These are phyloP conservation scores for Pholiota conissans DNA, from an alignment of 768 basidiomycete species.

Conservation along the genomic window DNA sequence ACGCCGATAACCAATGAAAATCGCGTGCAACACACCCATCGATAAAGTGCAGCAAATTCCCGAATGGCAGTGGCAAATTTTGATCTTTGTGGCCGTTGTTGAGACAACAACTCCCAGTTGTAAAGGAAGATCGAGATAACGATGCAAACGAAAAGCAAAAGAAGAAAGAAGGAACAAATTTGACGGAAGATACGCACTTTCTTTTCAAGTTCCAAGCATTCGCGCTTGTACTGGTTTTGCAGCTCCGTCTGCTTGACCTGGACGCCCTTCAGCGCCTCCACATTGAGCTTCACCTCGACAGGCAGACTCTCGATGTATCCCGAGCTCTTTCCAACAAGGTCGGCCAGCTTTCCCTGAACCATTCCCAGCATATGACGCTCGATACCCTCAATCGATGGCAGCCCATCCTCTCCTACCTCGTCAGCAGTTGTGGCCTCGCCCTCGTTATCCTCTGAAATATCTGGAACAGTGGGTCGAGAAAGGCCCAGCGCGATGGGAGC, in stretches of 20 bases:
- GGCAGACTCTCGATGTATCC: slow-evolving; percentile 94
- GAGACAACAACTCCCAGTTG: not conserved
- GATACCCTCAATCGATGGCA: slow-evolving; percentile 37
- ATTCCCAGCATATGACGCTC: slow-evolving; percentile 76
- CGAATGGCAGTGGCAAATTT: not conserved
- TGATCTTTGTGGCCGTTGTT: not conserved
- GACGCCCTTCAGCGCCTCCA: slow-evolving; percentile 93
- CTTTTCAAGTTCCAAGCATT: slow-evolving; percentile 94
- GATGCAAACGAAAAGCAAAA: not conserved
- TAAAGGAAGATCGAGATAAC: not conserved
- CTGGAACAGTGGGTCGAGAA: slow-evolving; percentile 86
- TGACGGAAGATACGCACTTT: slow-evolving; percentile 55
- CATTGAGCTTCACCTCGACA: slow-evolving; percentile 72
- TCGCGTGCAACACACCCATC: not conserved
- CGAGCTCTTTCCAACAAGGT: slow-evolving; percentile 86
- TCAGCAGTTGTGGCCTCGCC: slow-evolving; percentile 56
- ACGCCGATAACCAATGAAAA: not conserved
- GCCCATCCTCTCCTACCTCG: slow-evolving; percentile 30
- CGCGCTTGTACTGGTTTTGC: slow-evolving; percentile 92
- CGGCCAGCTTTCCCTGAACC: slow-evolving; percentile 85
- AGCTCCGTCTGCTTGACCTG: slow-evolving; percentile 90
- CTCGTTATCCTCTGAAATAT: slow-evolving; percentile 82
- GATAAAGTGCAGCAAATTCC: not conserved
- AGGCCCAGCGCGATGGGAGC: slow-evolving; percentile 78
- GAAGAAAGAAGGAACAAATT: not conserved